A percentile compares a stretch with the other conserved stretches of the same genome.
These are phyloP conservation scores for Ascochyta viciae-villosae DNA, from an alignment of 2,329 filamentous ascomycete genomes.

Conservation along the genomic window DNA sequence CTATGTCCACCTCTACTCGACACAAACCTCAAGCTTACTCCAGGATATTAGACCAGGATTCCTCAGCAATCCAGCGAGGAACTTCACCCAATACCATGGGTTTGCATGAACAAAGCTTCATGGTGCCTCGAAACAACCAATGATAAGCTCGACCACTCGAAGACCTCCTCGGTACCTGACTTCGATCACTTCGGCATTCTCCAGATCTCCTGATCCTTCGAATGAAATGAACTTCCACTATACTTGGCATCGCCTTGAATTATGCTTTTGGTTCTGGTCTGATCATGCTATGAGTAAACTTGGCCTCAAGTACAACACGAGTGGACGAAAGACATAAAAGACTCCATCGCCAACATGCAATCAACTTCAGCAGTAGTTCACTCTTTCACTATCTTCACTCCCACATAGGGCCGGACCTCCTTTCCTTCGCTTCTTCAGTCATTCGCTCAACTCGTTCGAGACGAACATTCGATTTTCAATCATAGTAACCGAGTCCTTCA, in stretches of 20 bases:
- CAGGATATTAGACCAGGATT: not conserved
- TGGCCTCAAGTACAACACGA: not conserved
- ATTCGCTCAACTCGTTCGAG: slow-evolving; percentile 5
- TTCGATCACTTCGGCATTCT: slow-evolving; percentile 2
- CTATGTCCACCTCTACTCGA: slow-evolving; percentile 5
- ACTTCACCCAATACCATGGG: not conserved
- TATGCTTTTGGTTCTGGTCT: slow-evolving; percentile 1
- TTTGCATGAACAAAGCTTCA: slow-evolving; percentile 1
- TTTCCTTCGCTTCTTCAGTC: slow-evolving; percentile 5
- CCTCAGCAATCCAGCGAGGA: not conserved
- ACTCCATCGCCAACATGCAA: not conserved
- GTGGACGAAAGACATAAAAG: not conserved
- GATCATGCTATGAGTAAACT: not conserved
- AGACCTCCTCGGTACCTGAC: slow-evolving; percentile 8
- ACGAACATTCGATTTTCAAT: not conserved
- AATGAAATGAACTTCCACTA: not conserved
- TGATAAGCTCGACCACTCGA: not conserved
- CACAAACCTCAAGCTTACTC: not conserved
- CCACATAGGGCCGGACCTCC: not conserved
- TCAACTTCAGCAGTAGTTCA: not conserved
- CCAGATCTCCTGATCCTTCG: not conserved
- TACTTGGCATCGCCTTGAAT: slow-evolving; percentile 1
- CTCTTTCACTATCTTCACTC: not conserved
- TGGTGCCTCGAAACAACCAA: slow-evolving; percentile 3
- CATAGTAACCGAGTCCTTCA: not conserved